These are phyloP conservation scores for Plasmodium adleri DNA, from an alignment of 169 alveolate species.

Conservation along the genomic window DNA sequence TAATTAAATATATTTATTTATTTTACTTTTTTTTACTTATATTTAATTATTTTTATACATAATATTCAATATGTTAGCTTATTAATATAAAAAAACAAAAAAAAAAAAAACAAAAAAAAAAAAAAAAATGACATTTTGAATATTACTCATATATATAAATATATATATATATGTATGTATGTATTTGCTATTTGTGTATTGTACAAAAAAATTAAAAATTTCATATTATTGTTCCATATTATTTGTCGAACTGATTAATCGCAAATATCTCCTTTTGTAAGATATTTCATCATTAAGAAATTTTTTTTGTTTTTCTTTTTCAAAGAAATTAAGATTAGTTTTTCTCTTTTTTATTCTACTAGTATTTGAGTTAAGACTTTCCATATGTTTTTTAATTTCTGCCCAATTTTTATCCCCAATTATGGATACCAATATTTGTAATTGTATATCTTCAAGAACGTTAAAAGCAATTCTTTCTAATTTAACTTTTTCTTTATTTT, in stretches of 20 bases:
- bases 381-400: slow-evolving; percentile 58
- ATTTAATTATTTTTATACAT: no score
- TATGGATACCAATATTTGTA: slow-evolving; percentile 68
- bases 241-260: not conserved
- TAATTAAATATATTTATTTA: no score
- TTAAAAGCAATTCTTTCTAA: slow-evolving; percentile 73
- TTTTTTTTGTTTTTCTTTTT: slow-evolving; percentile 21
- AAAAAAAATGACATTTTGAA: no score
- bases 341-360: slow-evolving; percentile 35
- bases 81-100: no score
- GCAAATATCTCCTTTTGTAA: slow-evolving; percentile 58
- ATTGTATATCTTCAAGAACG: slow-evolving; percentile 68
- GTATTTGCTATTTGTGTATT: no score
- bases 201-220: no score
- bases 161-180: no score
- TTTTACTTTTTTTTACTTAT: no score
- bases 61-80: no score
- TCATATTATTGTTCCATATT: not conserved
- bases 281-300: slow-evolving; percentile 46
- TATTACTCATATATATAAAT: no score
- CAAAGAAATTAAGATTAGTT: not conserved
- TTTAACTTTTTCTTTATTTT: slow-evolving; percentile 17
- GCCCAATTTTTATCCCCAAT: slow-evolving; percentile 68
- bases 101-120: no score
- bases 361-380: slow-evolving; percentile 34